A percentile compares a stretch with the other conserved stretches of the same genome.
These are phyloP conservation scores for Planoprotostelium fungivorum DNA, from an alignment of 78 protist genomes.

Conservation along the genomic window DNA sequence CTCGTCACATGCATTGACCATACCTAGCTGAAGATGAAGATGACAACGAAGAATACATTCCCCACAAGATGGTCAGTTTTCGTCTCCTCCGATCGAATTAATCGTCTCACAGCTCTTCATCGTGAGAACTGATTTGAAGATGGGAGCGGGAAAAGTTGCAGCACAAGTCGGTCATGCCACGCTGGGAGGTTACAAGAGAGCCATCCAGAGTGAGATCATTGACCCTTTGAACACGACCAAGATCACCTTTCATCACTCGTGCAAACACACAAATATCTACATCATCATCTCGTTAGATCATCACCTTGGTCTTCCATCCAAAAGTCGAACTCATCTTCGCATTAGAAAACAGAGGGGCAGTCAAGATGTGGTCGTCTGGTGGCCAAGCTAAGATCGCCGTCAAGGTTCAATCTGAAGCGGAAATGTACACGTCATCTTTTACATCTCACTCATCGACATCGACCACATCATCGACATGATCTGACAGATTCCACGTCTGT, in stretches of 20 bases:
- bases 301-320: too few relatives aligned
- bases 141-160: constrained; percentile 64
- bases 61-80: constrained; percentile 2
- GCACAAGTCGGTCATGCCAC: constrained; percentile 71
- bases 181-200: constrained; percentile 10
- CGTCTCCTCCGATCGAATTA: not conserved
- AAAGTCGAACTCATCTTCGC: too few relatives aligned
- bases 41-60: not conserved
- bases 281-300: too few relatives aligned
- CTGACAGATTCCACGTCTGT: too few relatives aligned
- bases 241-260: too few relatives aligned
- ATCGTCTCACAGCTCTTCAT: constrained; percentile 27
- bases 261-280: too few relatives aligned
- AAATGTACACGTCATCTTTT: not conserved
- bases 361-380: not conserved
- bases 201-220: not conserved
- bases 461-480: too few relatives aligned
- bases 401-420: not conserved
- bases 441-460: too few relatives aligned
- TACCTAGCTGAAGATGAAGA: not conserved
- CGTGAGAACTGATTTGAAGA: constrained; percentile 57
- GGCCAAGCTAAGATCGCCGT: constrained; percentile 11
- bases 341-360: not conserved
- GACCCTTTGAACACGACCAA: not conserved
- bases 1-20: not conserved